These are phyloP conservation scores for Blastobotrys indianensis DNA, from an alignment of 1,139 yeast species.

Conservation along the genomic window DNA sequence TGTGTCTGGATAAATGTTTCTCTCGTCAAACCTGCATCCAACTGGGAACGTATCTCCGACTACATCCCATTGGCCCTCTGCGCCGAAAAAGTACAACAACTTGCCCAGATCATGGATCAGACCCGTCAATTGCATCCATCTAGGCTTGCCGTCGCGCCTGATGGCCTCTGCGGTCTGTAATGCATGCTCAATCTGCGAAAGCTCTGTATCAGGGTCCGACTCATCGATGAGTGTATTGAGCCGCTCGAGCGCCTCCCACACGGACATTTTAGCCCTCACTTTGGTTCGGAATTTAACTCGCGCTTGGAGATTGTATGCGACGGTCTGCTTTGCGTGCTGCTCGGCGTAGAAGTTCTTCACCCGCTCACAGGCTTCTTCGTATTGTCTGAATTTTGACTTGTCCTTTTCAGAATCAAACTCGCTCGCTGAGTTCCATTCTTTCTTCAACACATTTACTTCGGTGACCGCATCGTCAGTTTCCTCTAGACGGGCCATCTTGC, in stretches of 20 bases:
- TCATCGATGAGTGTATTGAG: conserved; percentile 61
- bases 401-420: conserved; percentile 22
- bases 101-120: conserved; percentile 68
- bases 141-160: conserved; percentile 57
- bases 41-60: conserved; percentile 77
- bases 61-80: conserved; percentile 78
- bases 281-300: conserved; percentile 65
- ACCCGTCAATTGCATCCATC: conserved; percentile 75
- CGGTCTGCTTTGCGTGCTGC: conserved; percentile 66
- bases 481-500: conserved; percentile 12
- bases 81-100: conserved; percentile 60
- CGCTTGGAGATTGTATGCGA: conserved; percentile 66
- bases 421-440: conserved; percentile 19
- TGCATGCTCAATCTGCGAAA: conserved; percentile 71
- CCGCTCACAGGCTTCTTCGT: conserved; percentile 63
- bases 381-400: conserved; percentile 49
- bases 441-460: conserved; percentile 35
- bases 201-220: conserved; percentile 69
- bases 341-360: conserved; percentile 63
- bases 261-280: conserved; percentile 56
- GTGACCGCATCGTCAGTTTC: conserved; percentile 32
- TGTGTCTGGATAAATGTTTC: conserved; percentile 55
- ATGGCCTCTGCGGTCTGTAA: conserved; percentile 74
- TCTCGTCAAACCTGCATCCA: conserved; percentile 58
- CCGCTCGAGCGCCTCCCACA: conserved; percentile 66